Evolutionary conservation across 2,329 filamentous ascomycete genomes (phyloP).

Genomic region (Diplodia scrobiculata): DNA sequence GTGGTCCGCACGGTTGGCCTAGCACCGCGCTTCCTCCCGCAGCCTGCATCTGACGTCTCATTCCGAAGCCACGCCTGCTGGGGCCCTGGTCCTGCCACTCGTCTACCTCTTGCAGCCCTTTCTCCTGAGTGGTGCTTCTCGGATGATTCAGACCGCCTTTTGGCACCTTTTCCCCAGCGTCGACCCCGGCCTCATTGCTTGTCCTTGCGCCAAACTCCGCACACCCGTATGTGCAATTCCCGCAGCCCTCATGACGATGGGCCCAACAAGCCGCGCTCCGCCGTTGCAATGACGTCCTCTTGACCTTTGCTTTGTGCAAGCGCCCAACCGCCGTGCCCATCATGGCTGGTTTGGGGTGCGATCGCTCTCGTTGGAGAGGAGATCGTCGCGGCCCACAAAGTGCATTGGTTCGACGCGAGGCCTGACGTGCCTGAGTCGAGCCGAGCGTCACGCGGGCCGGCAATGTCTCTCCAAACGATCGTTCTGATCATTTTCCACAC

Average conservation of each 20-base stretch:
- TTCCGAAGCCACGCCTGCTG: constrained; percentile 8
- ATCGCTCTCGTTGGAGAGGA: constrained; percentile 7
- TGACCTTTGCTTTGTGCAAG: background rate
- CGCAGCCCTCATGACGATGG: background rate
- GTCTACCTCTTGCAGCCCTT: constrained; percentile 25
- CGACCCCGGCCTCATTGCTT: background rate
- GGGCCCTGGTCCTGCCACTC: constrained; percentile 16
- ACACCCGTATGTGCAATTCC: background rate
- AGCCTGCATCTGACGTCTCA: constrained; percentile 21
- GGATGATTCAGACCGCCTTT: constrained; percentile 27
- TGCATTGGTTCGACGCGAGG: constrained; percentile 10
- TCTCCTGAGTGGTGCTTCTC: constrained; percentile 23
- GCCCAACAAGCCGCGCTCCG: background rate
- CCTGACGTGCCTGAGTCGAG: constrained; percentile 9
- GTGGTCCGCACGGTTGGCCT: constrained; percentile 20
- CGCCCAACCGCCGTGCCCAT: background rate
- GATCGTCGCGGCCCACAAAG: constrained; percentile 18
- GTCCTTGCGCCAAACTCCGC: background rate
- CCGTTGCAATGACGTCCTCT: constrained; percentile 9
- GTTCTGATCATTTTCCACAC: background rate
- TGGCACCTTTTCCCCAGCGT: background rate
- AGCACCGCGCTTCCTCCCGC: constrained; percentile 14
- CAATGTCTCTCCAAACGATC: constrained; percentile 15
- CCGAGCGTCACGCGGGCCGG: constrained; percentile 1
- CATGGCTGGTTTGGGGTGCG: constrained; percentile 1